Conservation (phyloP, 202 grass and related monocot genomes). For the Elaeis oleifera region DNA sequence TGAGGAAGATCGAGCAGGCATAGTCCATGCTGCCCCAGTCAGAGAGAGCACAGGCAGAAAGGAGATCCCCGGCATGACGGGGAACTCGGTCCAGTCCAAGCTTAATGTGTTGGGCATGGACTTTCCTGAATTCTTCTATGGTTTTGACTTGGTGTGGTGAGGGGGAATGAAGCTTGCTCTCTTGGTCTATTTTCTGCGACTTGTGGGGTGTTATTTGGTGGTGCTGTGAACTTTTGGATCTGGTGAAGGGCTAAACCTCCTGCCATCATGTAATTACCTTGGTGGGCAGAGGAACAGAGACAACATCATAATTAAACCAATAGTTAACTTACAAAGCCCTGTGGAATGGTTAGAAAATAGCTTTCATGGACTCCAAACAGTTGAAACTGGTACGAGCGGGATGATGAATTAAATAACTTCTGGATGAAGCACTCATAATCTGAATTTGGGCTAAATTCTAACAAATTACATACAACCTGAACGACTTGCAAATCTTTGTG, state of each 20-base stretch:
- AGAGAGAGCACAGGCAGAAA: constrained; percentile 41
- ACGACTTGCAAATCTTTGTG: too few relatives aligned
- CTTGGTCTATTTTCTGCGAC: constrained; percentile 20
- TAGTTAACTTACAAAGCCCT: too few relatives aligned
- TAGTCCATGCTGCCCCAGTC: constrained; percentile 56
- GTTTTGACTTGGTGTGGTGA: constrained; percentile 17
- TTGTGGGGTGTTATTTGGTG: not conserved
- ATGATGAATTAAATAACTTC: too few relatives aligned
- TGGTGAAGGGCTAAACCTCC: constrained; percentile 12
- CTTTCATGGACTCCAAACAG: too few relatives aligned
- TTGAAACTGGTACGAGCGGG: too few relatives aligned
- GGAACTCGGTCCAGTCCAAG: constrained; percentile 49
- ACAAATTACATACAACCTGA: too few relatives aligned
- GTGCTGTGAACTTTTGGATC: constrained; percentile 1
- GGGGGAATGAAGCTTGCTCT: constrained; percentile 30
- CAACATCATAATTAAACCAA: too few relatives aligned
- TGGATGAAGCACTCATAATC: too few relatives aligned
- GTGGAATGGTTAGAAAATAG: too few relatives aligned
- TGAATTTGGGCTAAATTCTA: too few relatives aligned
- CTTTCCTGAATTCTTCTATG: constrained; percentile 47
- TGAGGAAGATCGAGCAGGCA: constrained; percentile 49
- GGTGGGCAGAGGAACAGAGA: too few relatives aligned
- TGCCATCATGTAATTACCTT: constrained; percentile 7
- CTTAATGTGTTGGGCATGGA: constrained; percentile 46
- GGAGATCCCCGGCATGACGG: constrained; percentile 36